These are phyloP conservation scores for Penicillium glabrum DNA, from an alignment of 2,329 filamentous ascomycete species.

Conservation along the genomic window DNA sequence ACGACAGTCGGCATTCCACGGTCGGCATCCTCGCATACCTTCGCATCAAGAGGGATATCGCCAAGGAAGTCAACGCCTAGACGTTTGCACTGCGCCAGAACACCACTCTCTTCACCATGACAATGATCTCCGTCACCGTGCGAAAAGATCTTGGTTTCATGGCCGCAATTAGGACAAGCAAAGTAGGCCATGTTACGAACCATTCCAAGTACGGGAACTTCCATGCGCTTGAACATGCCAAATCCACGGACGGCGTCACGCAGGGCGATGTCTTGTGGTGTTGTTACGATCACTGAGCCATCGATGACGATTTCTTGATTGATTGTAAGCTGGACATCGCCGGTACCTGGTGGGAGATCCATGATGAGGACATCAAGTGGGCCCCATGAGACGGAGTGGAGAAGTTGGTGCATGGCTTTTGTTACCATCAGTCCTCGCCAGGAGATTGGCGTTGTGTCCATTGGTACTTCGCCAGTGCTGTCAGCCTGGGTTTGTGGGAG, in stretches of 20 bases:
- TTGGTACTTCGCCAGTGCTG: slow-evolving; percentile 30
- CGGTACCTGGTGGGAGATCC: slow-evolving; percentile 90
- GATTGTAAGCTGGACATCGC: slow-evolving; percentile 95
- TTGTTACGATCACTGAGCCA: slow-evolving; percentile 81
- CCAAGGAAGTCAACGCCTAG: slow-evolving; percentile 78
- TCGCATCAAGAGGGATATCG: slow-evolving; percentile 82
- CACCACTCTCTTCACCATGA: slow-evolving; percentile 55
- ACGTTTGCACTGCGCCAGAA: slow-evolving; percentile 67
- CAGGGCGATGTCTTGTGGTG: slow-evolving; percentile 87
- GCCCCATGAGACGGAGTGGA: slow-evolving; percentile 94
- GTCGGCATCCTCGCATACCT: slow-evolving; percentile 85
- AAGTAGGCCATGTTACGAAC: slow-evolving; percentile 92
- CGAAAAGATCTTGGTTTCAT: slow-evolving; percentile 75
- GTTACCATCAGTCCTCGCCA: slow-evolving; percentile 98
- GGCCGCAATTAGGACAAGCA: slow-evolving; percentile 72
- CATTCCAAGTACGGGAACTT: slow-evolving; percentile 76
- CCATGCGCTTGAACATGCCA: slow-evolving; percentile 85
- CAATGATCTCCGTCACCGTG: slow-evolving; percentile 27
- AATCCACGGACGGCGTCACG: slow-evolving; percentile 91
- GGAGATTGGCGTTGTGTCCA: slow-evolving; percentile 70
- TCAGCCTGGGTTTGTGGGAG: slow-evolving; percentile 48
- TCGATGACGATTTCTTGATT: slow-evolving; percentile 90
- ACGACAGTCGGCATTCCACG: slow-evolving; percentile 87
- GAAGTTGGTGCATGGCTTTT: slow-evolving; percentile 91
- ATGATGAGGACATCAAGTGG: slow-evolving; percentile 84